phyloP scores from a whole-genome alignment of 176 grass and related monocot genomes.

The Canna indica region DNA sequence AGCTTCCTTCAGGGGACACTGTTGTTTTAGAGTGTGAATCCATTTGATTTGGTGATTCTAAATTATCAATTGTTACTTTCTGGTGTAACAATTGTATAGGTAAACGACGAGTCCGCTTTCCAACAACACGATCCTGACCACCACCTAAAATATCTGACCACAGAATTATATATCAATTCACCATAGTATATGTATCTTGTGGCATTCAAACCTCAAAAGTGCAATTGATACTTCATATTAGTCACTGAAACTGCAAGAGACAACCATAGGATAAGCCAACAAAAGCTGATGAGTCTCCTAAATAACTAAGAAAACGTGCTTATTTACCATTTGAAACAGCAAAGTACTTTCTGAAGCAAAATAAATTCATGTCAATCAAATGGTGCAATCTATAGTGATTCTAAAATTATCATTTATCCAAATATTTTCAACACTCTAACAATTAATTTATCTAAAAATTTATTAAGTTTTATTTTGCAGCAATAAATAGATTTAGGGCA shows the following conservation, averaged over 20 bases:
- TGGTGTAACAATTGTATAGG: slow-evolving; percentile 23
- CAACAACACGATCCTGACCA: slow-evolving; percentile 15
- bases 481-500: background rate
- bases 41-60: slow-evolving; percentile 14
- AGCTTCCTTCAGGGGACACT: slow-evolving; percentile 7
- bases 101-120: slow-evolving; percentile 39
- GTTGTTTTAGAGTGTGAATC: slow-evolving; percentile 11
- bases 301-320: background rate
- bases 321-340: background rate
- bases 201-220: background rate
- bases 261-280: background rate
- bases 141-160: slow-evolving; percentile 30
- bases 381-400: background rate
- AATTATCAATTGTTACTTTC: slow-evolving; percentile 16
- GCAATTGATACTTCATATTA: background rate
- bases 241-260: background rate
- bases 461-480: background rate
- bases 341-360: background rate
- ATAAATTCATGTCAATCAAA: background rate
- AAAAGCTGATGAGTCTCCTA: background rate
- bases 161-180: slow-evolving; percentile 8
- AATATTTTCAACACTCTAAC: background rate
- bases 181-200: too few species aligned
- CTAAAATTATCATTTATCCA: background rate
- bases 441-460: too few species aligned